Conservation (phyloP, 805 yeast genomes). For the Yarrowia deformans region DNA sequence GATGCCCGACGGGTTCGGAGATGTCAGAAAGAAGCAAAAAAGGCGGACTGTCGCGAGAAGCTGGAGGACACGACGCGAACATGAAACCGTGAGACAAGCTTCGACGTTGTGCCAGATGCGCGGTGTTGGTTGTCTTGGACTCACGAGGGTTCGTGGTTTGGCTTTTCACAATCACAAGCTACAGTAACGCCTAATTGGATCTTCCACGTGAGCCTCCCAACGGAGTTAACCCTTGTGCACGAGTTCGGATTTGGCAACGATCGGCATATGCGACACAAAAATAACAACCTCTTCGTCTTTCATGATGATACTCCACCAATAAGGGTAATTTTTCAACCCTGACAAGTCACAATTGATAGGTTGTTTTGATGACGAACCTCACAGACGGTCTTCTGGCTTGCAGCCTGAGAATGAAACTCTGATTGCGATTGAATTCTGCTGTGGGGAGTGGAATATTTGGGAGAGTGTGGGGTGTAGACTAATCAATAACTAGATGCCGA, state of each 20-base stretch:
- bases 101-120: neutral
- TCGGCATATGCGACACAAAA: no score
- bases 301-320: no score
- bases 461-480: constrained; percentile 34
- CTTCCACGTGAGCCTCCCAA: constrained; percentile 1
- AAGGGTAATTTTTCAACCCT: neutral
- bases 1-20: neutral
- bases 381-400: neutral
- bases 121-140: neutral
- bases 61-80: neutral
- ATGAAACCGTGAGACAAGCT: constrained; percentile 7
- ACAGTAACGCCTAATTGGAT: constrained; percentile 23
- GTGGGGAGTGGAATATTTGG: constrained; percentile 4
- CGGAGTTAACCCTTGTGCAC: no score
- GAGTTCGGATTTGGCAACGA: no score
- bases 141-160: neutral
- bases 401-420: constrained; percentile 37
- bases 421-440: constrained; percentile 19
- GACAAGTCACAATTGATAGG: neutral
- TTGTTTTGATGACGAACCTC: neutral
- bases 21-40: neutral
- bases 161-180: constrained; percentile 15
- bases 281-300: no score
- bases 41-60: neutral
- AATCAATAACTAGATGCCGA: constrained; percentile 20